These are phyloP conservation scores for Podaxis sp. DNA, from an alignment of 768 basidiomycete genomes.

Conservation along the genomic window DNA sequence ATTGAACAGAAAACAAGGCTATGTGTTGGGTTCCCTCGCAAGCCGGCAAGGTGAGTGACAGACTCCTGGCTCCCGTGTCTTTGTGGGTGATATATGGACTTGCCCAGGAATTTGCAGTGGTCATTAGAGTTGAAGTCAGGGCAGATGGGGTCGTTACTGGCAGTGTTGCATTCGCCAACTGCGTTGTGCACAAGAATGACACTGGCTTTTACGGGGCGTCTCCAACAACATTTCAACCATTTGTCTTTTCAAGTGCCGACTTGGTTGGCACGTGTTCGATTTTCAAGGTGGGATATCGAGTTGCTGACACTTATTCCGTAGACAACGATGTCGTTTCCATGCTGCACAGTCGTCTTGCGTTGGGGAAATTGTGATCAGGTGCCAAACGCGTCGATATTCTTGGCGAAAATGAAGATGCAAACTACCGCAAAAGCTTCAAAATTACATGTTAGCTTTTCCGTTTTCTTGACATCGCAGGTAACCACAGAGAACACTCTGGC, in stretches of 20 bases:
- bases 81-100: not conserved
- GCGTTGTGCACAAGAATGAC: not conserved
- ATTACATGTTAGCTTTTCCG: too few relatives aligned
- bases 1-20: constrained; percentile 7
- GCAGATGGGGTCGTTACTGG: not conserved
- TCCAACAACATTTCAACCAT: not conserved
- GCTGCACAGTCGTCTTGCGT: too few relatives aligned
- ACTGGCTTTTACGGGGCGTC: not conserved
- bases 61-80: not conserved
- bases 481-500: too few relatives aligned
- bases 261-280: not conserved
- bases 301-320: constrained; percentile 34
- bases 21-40: constrained; percentile 31
- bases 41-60: constrained; percentile 21
- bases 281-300: not conserved
- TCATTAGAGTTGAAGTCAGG: not conserved
- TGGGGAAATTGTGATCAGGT: too few relatives aligned
- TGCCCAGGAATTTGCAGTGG: not conserved
- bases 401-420: too few relatives aligned
- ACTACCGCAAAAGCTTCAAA: too few relatives aligned
- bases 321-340: too few relatives aligned
- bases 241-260: not conserved
- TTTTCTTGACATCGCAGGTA: too few relatives aligned
- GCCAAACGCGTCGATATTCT: too few relatives aligned
- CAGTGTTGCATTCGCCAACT: not conserved